phyloP scores from a whole-genome alignment of 441 rosid genomes.

The Populus hybrid region DNA sequence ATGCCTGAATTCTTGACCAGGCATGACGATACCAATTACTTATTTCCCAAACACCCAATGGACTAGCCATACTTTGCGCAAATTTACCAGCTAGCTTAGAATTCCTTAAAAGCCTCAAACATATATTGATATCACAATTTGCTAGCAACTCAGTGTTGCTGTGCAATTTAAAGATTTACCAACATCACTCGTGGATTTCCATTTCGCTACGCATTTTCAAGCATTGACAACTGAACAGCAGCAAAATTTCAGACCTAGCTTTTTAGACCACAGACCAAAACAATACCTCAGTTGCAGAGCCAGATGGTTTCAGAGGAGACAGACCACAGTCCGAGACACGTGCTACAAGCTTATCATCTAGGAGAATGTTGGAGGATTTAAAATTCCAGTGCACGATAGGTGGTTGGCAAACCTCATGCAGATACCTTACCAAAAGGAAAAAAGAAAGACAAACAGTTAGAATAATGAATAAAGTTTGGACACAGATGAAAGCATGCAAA shows the following conservation, averaged over 20 bases:
- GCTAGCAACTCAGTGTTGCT: background rate
- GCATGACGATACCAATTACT: background rate
- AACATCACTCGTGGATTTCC: background rate
- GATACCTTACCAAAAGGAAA: conserved; percentile 47
- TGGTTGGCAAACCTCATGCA: conserved; percentile 84
- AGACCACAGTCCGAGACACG: conserved; percentile 77
- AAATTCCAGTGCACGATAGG: conserved; percentile 68
- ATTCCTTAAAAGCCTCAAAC: background rate
- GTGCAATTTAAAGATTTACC: no score
- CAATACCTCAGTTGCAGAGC: conserved; percentile 54
- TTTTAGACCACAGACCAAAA: background rate
- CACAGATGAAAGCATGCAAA: conserved; percentile 13
- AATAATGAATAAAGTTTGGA: conserved; percentile 6
- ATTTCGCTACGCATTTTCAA: background rate
- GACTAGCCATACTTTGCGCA: background rate
- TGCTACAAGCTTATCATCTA: conserved; percentile 57
- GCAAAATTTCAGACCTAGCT: background rate
- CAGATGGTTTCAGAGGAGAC: conserved; percentile 53
- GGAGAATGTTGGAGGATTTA: conserved; percentile 76
- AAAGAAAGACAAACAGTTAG: background rate
- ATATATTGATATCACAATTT: background rate
- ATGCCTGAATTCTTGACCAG: background rate
- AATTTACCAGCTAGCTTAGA: background rate
- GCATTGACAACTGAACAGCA: background rate
- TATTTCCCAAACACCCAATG: background rate